These are phyloP conservation scores for Cladosporium austrohemisphaericum DNA, from an alignment of 2,329 filamentous ascomycete species.

Conservation along the genomic window DNA sequence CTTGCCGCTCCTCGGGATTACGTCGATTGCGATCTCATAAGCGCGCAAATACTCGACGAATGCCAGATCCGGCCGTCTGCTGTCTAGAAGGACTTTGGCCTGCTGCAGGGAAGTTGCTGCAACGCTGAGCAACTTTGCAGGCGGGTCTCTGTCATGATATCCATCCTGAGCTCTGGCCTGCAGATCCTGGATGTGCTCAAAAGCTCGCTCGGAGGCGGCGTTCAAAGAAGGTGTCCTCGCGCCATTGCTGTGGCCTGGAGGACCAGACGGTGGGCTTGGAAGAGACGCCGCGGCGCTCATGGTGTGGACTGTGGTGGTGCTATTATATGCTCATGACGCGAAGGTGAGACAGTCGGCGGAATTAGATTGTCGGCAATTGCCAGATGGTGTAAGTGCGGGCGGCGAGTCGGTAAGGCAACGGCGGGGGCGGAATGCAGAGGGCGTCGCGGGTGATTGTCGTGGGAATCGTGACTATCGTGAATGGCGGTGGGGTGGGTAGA, in stretches of 20 bases:
- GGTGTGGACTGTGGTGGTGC: conserved; percentile 10
- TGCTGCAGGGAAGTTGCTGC: conserved; percentile 41
- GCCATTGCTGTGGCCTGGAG: conserved; percentile 14
- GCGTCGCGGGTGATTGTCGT: background rate
- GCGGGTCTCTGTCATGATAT: conserved; percentile 24
- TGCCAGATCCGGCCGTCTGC: conserved; percentile 64
- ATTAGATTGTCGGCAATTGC: background rate
- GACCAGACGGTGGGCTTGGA: conserved; percentile 11
- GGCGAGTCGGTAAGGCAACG: background rate
- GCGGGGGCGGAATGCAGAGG: background rate
- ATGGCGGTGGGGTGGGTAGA: background rate
- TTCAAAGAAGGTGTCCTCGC: conserved; percentile 15
- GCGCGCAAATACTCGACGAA: conserved; percentile 82
- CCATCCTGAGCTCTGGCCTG: conserved; percentile 37
- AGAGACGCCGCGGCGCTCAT: conserved; percentile 31
- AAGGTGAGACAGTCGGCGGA: background rate
- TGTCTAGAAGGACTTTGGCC: conserved; percentile 57
- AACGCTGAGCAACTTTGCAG: conserved; percentile 36
- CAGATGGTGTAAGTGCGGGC: background rate
- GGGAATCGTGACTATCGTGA: background rate
- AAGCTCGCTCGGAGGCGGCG: conserved; percentile 21
- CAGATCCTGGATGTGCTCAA: conserved; percentile 43
- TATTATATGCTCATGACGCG: conserved; percentile 5
- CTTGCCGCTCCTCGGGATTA: conserved; percentile 63
- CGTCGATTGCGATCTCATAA: conserved; percentile 71